Conservation (phyloP, 345 rosid genomes). For the Durio zibethinus region DNA sequence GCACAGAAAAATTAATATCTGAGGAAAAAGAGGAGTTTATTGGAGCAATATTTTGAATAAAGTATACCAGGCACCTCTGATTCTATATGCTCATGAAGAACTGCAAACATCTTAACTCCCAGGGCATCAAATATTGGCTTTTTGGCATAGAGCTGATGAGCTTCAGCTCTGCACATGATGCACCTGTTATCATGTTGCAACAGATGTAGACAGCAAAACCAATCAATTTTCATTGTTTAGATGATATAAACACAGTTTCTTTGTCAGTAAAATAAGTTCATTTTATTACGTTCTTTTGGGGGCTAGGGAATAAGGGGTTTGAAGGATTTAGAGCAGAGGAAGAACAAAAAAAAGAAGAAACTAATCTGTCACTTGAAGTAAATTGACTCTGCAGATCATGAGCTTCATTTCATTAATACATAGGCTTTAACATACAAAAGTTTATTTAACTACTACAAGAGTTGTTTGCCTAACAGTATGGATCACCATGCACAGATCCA, state of each 20-base stretch:
- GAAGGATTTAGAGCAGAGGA: too few relatives aligned
- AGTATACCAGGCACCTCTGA: constrained; percentile 45
- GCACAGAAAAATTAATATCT: constrained; percentile 5
- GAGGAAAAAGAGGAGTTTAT: constrained; percentile 12
- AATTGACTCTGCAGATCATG: too few relatives aligned
- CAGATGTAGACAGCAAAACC: background rate
- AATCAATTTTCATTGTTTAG: background rate
- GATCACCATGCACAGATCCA: too few relatives aligned
- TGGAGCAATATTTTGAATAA: constrained; percentile 1
- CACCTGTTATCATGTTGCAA: constrained; percentile 37
- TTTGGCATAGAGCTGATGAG: constrained; percentile 55
- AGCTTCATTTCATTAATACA: too few relatives aligned
- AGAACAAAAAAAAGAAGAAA: too few relatives aligned
- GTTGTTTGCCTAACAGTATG: too few relatives aligned
- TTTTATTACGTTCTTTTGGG: background rate
- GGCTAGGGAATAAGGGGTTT: background rate
- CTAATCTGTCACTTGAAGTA: too few relatives aligned
- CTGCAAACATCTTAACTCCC: constrained; percentile 50
- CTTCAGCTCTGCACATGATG: constrained; percentile 81
- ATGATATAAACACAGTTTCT: background rate
- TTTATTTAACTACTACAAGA: too few relatives aligned
- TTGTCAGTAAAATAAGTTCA: background rate
- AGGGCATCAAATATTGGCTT: constrained; percentile 63
- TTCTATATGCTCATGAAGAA: constrained; percentile 64
- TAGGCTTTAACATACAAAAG: too few relatives aligned